A percentile compares a stretch with the other conserved stretches of the same genome.
Conservation (phyloP, 2,329 filamentous ascomycete species). For the Colletotrichum sp. region DNA sequence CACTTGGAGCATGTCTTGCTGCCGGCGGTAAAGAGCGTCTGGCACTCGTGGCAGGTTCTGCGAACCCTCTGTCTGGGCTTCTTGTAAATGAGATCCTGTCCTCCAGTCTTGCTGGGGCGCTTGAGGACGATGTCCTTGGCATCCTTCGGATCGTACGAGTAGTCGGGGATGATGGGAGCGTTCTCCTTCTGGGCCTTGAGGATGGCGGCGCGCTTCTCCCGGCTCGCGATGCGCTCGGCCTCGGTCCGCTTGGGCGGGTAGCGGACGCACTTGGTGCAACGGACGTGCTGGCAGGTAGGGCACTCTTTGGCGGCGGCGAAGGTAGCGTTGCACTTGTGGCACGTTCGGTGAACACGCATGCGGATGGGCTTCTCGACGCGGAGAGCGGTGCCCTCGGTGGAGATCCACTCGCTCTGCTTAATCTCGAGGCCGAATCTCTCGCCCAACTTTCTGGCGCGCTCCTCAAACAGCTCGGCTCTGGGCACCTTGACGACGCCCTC, state of each 20-base stretch:
- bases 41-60: slow-evolving; percentile 78
- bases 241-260: slow-evolving; percentile 71
- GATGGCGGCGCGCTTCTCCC: slow-evolving; percentile 53
- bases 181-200: slow-evolving; percentile 64
- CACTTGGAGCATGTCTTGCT: slow-evolving; percentile 72
- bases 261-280: slow-evolving; percentile 82
- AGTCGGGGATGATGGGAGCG: slow-evolving; percentile 57
- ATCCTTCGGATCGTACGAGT: slow-evolving; percentile 44
- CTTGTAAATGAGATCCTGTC: slow-evolving; percentile 75
- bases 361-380: slow-evolving; percentile 78
- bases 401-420: slow-evolving; percentile 58
- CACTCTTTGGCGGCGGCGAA: slow-evolving; percentile 80
- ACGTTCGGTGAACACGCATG: slow-evolving; percentile 79
- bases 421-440: slow-evolving; percentile 62
- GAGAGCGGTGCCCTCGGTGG: slow-evolving; percentile 58
- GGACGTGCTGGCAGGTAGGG: slow-evolving; percentile 75
- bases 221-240: slow-evolving; percentile 57
- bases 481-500: slow-evolving; percentile 44
- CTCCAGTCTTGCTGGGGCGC: slow-evolving; percentile 68
- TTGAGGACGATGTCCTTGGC: slow-evolving; percentile 60
- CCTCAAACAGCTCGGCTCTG: slow-evolving; percentile 57
- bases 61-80: slow-evolving; percentile 75
- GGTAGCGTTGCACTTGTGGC: slow-evolving; percentile 78
- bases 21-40: slow-evolving; percentile 62
- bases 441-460: slow-evolving; percentile 61